These are phyloP conservation scores for Bassia scoparia DNA, from an alignment of 148 eudicot genomes.

Conservation along the genomic window DNA sequence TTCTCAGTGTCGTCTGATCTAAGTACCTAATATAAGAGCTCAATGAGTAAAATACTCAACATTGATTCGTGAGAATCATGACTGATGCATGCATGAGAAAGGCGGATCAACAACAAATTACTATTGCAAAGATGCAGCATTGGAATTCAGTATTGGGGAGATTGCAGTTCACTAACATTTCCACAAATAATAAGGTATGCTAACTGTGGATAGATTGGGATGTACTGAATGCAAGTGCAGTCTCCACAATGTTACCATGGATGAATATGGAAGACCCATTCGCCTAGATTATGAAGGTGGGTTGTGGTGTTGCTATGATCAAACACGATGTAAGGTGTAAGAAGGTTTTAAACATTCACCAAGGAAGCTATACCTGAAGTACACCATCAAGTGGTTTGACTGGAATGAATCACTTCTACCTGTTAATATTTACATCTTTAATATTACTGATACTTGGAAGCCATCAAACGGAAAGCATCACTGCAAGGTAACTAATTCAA, in stretches of 20 bases:
- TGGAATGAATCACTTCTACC: constrained; percentile 62
- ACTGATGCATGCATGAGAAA: constrained; percentile 8
- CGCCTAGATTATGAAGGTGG: constrained; percentile 62
- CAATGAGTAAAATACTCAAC: constrained; percentile 19
- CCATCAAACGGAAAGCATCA: constrained; percentile 36
- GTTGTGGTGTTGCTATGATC: constrained; percentile 73
- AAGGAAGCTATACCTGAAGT: constrained; percentile 57
- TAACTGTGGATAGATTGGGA: constrained; percentile 40
- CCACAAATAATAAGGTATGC: neutral
- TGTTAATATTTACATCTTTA: constrained; percentile 66
- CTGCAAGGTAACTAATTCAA: constrained; percentile 45
- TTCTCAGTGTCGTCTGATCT: constrained; percentile 91
- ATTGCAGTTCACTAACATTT: neutral
- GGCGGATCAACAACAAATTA: neutral
- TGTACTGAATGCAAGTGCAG: constrained; percentile 90
- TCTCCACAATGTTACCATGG: constrained; percentile 62
- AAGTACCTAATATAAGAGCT: constrained; percentile 54
- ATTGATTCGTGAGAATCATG: neutral
- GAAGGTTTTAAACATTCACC: constrained; percentile 41
- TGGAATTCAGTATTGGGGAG: neutral
- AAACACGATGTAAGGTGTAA: constrained; percentile 52
- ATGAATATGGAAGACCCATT: constrained; percentile 42
- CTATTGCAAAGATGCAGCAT: neutral
- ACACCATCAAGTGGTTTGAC: constrained; percentile 62
- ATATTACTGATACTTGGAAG: constrained; percentile 67